A percentile compares a stretch with the other conserved stretches of the same genome.
Conservation (phyloP, 495 filamentous ascomycete species). For the Tuber magnatum region DNA sequence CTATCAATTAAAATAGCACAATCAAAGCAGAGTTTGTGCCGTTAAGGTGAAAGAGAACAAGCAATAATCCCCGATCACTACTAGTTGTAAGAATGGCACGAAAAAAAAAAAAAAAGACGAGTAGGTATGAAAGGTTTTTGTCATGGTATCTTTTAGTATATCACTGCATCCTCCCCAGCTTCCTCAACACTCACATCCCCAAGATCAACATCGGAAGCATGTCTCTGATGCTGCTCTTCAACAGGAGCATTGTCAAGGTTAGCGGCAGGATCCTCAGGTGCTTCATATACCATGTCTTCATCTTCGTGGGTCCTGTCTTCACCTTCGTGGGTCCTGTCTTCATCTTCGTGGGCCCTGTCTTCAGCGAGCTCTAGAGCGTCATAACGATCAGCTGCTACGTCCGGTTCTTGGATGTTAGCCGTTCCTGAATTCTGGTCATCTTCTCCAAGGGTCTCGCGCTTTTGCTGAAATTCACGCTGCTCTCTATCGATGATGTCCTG, state of each 20-base stretch:
- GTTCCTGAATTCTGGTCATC: conserved; percentile 36
- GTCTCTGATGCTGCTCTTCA: conserved; percentile 26
- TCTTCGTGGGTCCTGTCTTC: conserved; percentile 45
- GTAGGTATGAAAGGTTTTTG: not conserved
- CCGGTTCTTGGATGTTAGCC: conserved; percentile 47
- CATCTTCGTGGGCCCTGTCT: conserved; percentile 43
- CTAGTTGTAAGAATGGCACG: not conserved
- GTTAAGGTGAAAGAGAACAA: not conserved
- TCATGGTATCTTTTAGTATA: conserved; percentile 55
- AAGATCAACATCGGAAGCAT: conserved; percentile 43
- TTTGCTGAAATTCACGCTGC: conserved; percentile 45
- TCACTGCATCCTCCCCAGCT: conserved; percentile 75
- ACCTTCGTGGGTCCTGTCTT: conserved; percentile 35
- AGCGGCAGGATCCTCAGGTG: conserved; percentile 27
- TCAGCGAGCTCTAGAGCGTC: conserved; percentile 47
- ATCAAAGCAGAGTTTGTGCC: not conserved
- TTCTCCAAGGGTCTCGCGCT: conserved; percentile 25
- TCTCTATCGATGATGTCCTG: conserved; percentile 50
- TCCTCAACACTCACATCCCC: conserved; percentile 62
- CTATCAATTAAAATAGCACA: not conserved
- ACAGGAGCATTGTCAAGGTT: conserved; percentile 34
- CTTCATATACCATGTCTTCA: conserved; percentile 18
- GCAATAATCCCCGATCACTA: not conserved
- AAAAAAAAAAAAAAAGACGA: not conserved
- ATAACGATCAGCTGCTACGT: conserved; percentile 45